Conservation (phyloP, 306 rosid species). For the Senna siamea region DNA sequence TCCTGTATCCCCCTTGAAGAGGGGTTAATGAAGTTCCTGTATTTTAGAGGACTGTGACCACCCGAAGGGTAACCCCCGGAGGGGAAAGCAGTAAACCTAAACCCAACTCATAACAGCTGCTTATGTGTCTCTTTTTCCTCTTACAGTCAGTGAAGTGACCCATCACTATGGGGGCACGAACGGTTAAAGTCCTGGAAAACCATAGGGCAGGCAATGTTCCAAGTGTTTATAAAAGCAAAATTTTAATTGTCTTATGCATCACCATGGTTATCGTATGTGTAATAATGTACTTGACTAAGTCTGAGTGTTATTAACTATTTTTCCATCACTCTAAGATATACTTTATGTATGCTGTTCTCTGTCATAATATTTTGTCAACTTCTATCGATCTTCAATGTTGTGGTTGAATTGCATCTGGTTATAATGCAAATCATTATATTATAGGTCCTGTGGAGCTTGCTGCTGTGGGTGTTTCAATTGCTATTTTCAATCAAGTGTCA, state of each 20-base stretch:
- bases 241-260: too few species aligned
- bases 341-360: not conserved
- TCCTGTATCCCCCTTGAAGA: too few species aligned
- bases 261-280: too few species aligned
- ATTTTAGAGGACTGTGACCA: too few species aligned
- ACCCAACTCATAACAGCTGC: too few species aligned
- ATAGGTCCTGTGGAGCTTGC: conserved; percentile 89
- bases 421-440: conserved; percentile 5
- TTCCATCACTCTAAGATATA: not conserved
- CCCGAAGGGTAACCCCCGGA: too few species aligned
- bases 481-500: conserved; percentile 86
- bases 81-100: too few species aligned
- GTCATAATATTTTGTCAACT: not conserved
- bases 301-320: not conserved
- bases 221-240: too few species aligned
- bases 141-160: too few species aligned
- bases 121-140: too few species aligned
- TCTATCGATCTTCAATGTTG: not conserved
- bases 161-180: too few species aligned
- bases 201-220: not conserved
- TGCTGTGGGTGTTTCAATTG: conserved; percentile 89
- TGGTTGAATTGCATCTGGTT: conserved; percentile 17
- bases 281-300: not conserved
- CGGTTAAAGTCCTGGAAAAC: not conserved
- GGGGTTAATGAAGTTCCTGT: too few species aligned